Base-by-base conservation (phyloP, 2,329 filamentous ascomycete genomes). In the Fusarium compactum region DNA sequence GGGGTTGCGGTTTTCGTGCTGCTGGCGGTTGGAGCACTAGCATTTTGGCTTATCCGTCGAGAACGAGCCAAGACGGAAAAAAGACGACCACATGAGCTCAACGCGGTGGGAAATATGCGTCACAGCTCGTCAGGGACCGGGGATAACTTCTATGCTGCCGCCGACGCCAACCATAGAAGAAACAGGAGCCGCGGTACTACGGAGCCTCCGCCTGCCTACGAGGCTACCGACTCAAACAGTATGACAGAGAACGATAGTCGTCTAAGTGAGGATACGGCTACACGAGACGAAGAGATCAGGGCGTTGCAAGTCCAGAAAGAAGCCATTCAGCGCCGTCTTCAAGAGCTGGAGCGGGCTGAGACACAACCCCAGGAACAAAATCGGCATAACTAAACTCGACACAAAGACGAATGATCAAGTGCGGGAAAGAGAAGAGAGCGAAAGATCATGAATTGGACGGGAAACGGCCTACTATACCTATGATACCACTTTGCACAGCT, bases 241-340 rank as follows among this genome's bases (percentile, higher is more conserved):
- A 61, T 66, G 29, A 62, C 56, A 8, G 74, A 77, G 25, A 67
- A 69, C 44, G 73, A 75, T 8, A 64, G 65, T 30, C 71, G 64
- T 24, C 51, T 75, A 27, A 75, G 60, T 25, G 75, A 63, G 25
- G 70, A 69, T 45, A 69, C 57, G 32, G 56, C 69, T 15, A 69
- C 62, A 14, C 65, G 75, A n/a, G 76, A 73, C 8, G 76, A 78
- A 10, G 77, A 81, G 54, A 79, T 80, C 12, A 70, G 70, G 54
- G 74, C 64, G 7, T 69, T 81, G 20, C 73, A 74, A 22, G 76
- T 75, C n/a, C 79, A 81, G 30, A 80, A 81, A 53, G 78, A 73
- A 14, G 74, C 73, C 16, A 80, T 81, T 25, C 77, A 80, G 58
- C 77, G 76, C 20, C 79, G 79, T 18, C 76, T 81, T 20, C 76